Evolutionary conservation across 768 basidiomycete species (phyloP).

Genomic region (Floccularia luteovirens): DNA sequence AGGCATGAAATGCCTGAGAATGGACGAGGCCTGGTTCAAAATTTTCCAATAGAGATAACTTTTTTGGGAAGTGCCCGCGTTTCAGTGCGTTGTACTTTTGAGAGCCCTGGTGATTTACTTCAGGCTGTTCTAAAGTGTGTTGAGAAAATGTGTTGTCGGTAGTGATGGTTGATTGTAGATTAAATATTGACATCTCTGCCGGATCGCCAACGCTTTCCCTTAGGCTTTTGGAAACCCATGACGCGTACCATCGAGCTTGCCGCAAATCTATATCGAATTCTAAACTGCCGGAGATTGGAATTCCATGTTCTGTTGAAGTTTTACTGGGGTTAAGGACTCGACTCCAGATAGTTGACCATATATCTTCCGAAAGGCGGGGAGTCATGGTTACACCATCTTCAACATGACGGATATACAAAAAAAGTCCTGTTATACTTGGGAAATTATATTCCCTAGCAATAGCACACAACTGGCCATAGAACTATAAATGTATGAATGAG

Average conservation of each 20-base stretch:
- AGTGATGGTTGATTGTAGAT: too few species aligned
- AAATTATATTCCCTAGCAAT: slow-evolving; percentile 81
- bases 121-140: too few species aligned
- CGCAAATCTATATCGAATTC: slow-evolving; percentile 83
- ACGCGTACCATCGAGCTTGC: slow-evolving; percentile 71
- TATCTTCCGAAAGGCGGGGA: slow-evolving; percentile 72
- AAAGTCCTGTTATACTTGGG: slow-evolving; percentile 69
- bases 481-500: slow-evolving; percentile 27
- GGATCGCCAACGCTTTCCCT: slow-evolving; percentile 33
- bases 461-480: slow-evolving; percentile 68
- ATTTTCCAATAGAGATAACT: too few species aligned
- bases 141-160: too few species aligned
- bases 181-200: slow-evolving; percentile 25
- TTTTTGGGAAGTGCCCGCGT: too few species aligned
- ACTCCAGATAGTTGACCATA: slow-evolving; percentile 68
- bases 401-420: slow-evolving; percentile 64
- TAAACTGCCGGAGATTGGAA: slow-evolving; percentile 69
- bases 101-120: too few species aligned
- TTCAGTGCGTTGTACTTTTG: too few species aligned
- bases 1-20: too few species aligned
- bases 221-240: slow-evolving; percentile 54
- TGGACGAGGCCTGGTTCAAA: too few species aligned
- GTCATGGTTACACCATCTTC: slow-evolving; percentile 49
- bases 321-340: slow-evolving; percentile 43
- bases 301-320: slow-evolving; percentile 20